Evolutionary conservation across 108 stramenopile species (phyloP).

Genomic region (Pseudonitzschia multiseries): DNA sequence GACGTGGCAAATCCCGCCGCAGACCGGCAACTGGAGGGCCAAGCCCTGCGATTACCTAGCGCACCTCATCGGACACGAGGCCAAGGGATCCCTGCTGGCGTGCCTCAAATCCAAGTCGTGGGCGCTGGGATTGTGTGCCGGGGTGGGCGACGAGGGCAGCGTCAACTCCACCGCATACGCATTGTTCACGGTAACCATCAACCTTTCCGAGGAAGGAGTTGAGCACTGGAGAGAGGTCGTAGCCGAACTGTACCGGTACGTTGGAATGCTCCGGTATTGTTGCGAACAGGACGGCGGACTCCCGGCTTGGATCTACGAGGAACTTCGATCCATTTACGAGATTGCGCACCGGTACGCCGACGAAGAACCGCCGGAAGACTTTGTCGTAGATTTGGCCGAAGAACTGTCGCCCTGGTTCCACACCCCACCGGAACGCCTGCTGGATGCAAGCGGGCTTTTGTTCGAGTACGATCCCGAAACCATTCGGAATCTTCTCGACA

Average conservation of each 20-base stretch:
- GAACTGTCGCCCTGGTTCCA: slow-evolving; percentile 61
- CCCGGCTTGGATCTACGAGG: slow-evolving; percentile 77
- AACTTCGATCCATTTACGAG: slow-evolving; percentile 69
- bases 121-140: slow-evolving; percentile 71
- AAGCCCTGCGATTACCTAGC: slow-evolving; percentile 78
- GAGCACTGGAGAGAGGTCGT: slow-evolving; percentile 67
- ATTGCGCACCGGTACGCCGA: slow-evolving; percentile 69
- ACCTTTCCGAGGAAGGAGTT: slow-evolving; percentile 69
- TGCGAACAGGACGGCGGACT: slow-evolving; percentile 40
- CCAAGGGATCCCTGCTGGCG: slow-evolving; percentile 70
- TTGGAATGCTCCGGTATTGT: slow-evolving; percentile 76
- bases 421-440: slow-evolving; percentile 65
- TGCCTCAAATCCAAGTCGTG: slow-evolving; percentile 61
- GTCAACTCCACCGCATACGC: slow-evolving; percentile 76
- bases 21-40: slow-evolving; percentile 61
- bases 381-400: slow-evolving; percentile 76
- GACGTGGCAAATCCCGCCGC: slow-evolving; percentile 75
- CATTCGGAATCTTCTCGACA: slow-evolving; percentile 53
- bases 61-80: slow-evolving; percentile 86
- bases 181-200: slow-evolving; percentile 64
- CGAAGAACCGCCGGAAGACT: slow-evolving; percentile 72
- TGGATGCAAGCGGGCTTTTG: slow-evolving; percentile 71
- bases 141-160: slow-evolving; percentile 71
- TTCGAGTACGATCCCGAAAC: slow-evolving; percentile 65
- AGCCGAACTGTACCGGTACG: slow-evolving; percentile 61